Evolutionary conservation across 352 stramenopile genomes (phyloP).

Genomic region (Paralagenidium karlingii): DNA sequence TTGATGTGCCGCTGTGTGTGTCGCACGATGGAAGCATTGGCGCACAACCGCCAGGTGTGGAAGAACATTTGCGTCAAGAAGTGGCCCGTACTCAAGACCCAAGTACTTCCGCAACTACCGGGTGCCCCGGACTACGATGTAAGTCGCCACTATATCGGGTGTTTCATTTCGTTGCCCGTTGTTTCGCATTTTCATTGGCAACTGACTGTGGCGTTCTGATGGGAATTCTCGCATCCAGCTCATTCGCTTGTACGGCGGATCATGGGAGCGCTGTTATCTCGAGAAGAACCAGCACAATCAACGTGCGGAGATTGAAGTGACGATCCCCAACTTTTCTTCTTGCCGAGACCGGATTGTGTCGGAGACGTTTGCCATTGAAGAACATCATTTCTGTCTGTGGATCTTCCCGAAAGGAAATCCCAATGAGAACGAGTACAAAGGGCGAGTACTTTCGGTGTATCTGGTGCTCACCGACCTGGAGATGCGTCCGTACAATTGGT

Average conservation of each 20-base stretch:
- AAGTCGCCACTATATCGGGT: too few species aligned
- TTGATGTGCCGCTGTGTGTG: constrained; percentile 31
- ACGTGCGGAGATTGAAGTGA: constrained; percentile 34
- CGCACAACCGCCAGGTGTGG: constrained; percentile 50
- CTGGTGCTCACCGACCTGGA: constrained; percentile 66
- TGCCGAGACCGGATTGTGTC: constrained; percentile 55
- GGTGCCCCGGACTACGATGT: constrained; percentile 70
- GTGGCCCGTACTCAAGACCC: constrained; percentile 43
- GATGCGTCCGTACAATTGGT: constrained; percentile 31
- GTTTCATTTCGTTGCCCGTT: neutral
- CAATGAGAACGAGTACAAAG: constrained; percentile 59
- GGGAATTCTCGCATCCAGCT: constrained; percentile 15
- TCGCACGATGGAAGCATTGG: constrained; percentile 20
- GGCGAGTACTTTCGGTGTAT: constrained; percentile 60
- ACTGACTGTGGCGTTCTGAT: too few species aligned
- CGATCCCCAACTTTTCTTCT: constrained; percentile 32
- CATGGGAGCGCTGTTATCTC: constrained; percentile 55
- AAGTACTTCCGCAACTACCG: constrained; percentile 49
- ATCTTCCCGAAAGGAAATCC: constrained; percentile 71
- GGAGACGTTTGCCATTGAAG: constrained; percentile 53
- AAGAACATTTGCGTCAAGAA: constrained; percentile 38
- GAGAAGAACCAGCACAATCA: constrained; percentile 32
- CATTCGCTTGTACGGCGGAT: constrained; percentile 60
- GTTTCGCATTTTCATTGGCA: neutral
- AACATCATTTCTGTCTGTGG: constrained; percentile 70